Base-by-base conservation (phyloP, 176 grass and related monocot genomes). In the Raddia guianensis region DNA sequence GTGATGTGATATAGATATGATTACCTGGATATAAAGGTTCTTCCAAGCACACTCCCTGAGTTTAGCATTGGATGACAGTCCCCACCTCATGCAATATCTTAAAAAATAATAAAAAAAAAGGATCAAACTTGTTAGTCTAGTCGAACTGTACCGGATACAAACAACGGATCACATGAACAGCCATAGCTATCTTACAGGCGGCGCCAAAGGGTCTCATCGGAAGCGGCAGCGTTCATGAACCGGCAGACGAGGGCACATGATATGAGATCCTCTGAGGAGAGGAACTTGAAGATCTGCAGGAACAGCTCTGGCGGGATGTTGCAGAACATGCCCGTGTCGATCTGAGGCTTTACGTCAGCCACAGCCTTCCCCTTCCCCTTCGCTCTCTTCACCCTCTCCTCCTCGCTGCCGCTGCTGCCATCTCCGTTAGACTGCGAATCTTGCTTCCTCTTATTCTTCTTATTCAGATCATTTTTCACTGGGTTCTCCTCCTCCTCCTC, bases 71-170 rank as follows among this genome's bases (percentile, higher is more conserved):
- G 84, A 81, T 15, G 72, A 66, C 54, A 92, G 61, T 49, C 90
- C 92, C 96, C 96, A 99, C 76, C 92, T 89, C 96, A 99, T 93
- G 74, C 89, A 95, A 83, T 93, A 93, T 72, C 93, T 95, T 70
- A 13, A 62, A 86, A 56, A 77, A 54, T 48, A 27, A 27, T 47
- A 21, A 49, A 83, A 21, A 49, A 83, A 47, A 66, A 5, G 57
- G 27, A 6, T 3, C 0, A 19, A 42, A 81, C 3, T 51, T 57
- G 42, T 34, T 11, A 72, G 8, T 57, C 2, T 5, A 47, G 20
- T 68, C 12, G 9, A 34, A 72, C 9, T 60, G 20, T 77, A 12
- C 9, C 2, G 0, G 45, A 32, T 33, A 18, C 10, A 57, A 63
- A 54, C 12, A 72, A 2, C 1, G 0, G 53, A 83, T 34, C 3